Conservation (phyloP, 2,329 filamentous ascomycete genomes). For the Calonectria ilicicola region DNA sequence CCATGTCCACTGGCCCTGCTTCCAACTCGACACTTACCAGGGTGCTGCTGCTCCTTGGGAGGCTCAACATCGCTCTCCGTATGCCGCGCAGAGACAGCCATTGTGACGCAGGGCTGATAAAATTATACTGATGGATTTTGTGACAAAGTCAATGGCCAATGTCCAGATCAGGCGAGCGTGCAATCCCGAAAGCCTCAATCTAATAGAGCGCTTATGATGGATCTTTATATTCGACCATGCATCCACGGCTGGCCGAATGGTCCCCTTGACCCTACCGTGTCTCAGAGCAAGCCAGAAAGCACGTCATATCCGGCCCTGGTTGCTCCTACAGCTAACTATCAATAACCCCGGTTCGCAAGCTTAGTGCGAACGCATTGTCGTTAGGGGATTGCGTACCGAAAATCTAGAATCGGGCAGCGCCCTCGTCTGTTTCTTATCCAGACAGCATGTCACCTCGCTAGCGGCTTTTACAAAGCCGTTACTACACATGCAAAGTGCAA, state of each 20-base stretch:
- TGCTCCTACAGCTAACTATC: slow-evolving; percentile 13
- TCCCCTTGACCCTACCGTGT: slow-evolving; percentile 10
- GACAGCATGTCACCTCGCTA: not conserved
- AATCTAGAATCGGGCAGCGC: slow-evolving; percentile 15
- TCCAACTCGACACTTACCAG: slow-evolving; percentile 33
- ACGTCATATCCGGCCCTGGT: slow-evolving; percentile 15
- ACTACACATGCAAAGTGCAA: slow-evolving; percentile 2
- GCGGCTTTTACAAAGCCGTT: not conserved
- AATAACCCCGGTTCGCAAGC: not conserved
- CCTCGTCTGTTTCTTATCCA: not conserved
- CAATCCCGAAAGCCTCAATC: slow-evolving; percentile 3
- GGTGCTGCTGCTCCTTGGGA: slow-evolving; percentile 47
- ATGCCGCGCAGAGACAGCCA: slow-evolving; percentile 34
- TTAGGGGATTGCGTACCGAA: slow-evolving; percentile 5
- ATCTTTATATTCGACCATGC: slow-evolving; percentile 31
- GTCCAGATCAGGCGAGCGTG: not conserved
- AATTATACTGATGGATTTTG: not conserved
- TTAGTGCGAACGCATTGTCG: slow-evolving; percentile 20
- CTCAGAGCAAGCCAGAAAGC: slow-evolving; percentile 7
- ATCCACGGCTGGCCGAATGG: not conserved
- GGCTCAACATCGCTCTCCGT: slow-evolving; percentile 36
- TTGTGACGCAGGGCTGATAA: slow-evolving; percentile 11
- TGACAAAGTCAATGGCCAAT: not conserved
- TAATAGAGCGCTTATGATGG: slow-evolving; percentile 19
- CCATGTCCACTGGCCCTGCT: not conserved